Conservation (phyloP, 2,329 filamentous ascomycete genomes). For the Fusarium albosuccineum region DNA sequence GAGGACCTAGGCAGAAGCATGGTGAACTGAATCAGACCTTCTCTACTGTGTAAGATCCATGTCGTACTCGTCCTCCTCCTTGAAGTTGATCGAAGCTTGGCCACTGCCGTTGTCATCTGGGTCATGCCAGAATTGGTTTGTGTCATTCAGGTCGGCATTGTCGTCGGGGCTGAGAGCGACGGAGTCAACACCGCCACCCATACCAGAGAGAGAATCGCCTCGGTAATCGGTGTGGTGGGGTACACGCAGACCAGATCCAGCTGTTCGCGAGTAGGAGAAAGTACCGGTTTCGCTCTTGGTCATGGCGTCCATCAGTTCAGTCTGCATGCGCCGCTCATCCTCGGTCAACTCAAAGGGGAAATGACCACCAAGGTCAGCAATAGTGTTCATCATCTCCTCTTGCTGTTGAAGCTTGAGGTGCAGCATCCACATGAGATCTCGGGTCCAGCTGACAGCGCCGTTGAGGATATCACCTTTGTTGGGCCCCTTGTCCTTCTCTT, state of each 20-base stretch:
- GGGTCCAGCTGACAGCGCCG: constrained; percentile 95
- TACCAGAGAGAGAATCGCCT: constrained; percentile 77
- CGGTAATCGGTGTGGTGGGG: constrained; percentile 93
- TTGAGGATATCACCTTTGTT: constrained; percentile 99
- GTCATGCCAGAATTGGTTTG: constrained; percentile 74
- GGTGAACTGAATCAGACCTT: not conserved
- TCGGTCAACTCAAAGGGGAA: constrained; percentile 88
- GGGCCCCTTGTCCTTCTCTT: constrained; percentile 98
- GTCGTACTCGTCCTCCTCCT: constrained; percentile 93
- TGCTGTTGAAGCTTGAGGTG: constrained; percentile 91
- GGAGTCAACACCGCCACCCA: constrained; percentile 52
- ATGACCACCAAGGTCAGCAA: constrained; percentile 77
- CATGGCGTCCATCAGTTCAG: constrained; percentile 89
- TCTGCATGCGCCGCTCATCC: constrained; percentile 95
- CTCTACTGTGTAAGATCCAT: constrained; percentile 74
- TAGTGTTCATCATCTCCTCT: constrained; percentile 83
- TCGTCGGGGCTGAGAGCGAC: constrained; percentile 57
- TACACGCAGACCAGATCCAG: constrained; percentile 88
- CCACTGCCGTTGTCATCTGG: constrained; percentile 80
- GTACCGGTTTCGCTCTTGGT: constrained; percentile 80
- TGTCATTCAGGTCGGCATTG: constrained; percentile 62
- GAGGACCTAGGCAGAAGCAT: constrained; percentile 12
- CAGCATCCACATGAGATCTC: constrained; percentile 97
- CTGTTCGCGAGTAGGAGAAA: constrained; percentile 87
- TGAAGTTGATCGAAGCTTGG: constrained; percentile 78